Base-by-base conservation (phyloP, 768 basidiomycete species). In the Amanita thiersii region DNA sequence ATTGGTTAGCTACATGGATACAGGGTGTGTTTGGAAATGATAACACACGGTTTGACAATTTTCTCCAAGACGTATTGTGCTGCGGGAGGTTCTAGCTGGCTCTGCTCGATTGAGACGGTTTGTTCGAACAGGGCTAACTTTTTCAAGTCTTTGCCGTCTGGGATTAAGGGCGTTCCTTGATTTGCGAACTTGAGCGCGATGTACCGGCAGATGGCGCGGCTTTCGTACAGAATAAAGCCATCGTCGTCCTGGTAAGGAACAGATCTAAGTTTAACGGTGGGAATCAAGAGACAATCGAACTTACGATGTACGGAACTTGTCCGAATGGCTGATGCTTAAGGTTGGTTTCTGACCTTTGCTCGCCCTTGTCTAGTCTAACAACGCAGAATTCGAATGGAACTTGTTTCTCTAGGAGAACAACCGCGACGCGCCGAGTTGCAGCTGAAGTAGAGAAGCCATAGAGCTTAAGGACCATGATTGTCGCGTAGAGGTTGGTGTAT, bases 321-420 rank as follows among this genome's bases (percentile, higher is more conserved):
- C 77, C 77, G 50, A 81, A 83, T 0, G 85, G 84, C 49, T 87
- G 80, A 37, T 65, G 58, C 23, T 57, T 51, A 11, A 69, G 15
- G 60, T 59, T n/a, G n/a, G n/a, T n/a, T n/a, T n/a, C n/a, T n/a
- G n/a, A n/a, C n/a, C n/a, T n/a, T n/a, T n/a, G n/a, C n/a, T n/a
- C n/a, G n/a, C n/a, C n/a, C n/a, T n/a, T n/a, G n/a, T n/a, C n/a
- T n/a, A n/a, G n/a, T n/a, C n/a, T n/a, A n/a, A n/a, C n/a, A n/a
- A n/a, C n/a, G n/a, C n/a, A n/a, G n/a, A n/a, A n/a, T n/a, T n/a
- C n/a, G n/a, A n/a, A n/a, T n/a, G n/a, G n/a, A n/a, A n/a, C n/a
- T n/a, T n/a, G n/a, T n/a, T n/a, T n/a, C n/a, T n/a, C n/a, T n/a
- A n/a, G n/a, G n/a, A n/a, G n/a, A n/a, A n/a, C n/a, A n/a, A n/a